Evolutionary conservation across 2,329 filamentous ascomycete species (phyloP).

Genomic region (Colletotrichum orchidophilum): DNA sequence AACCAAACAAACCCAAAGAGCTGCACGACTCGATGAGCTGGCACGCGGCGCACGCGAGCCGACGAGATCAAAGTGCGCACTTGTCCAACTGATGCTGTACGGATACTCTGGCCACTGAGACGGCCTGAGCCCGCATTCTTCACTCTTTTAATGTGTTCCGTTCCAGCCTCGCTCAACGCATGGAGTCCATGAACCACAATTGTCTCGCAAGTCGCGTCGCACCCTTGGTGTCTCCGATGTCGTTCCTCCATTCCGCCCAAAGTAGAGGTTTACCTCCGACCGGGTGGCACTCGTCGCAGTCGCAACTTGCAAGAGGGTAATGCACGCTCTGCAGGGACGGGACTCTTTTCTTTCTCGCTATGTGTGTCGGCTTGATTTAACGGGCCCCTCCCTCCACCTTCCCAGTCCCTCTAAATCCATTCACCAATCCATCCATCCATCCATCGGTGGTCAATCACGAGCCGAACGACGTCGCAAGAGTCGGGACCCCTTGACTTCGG

Average conservation of each 20-base stretch:
- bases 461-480: slow-evolving; percentile 7
- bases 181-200: slow-evolving; percentile 24
- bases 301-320: neutral
- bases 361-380: neutral
- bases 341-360: neutral
- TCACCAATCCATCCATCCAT: neutral
- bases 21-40: neutral
- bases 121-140: neutral
- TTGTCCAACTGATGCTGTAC: neutral
- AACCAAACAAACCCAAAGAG: neutral
- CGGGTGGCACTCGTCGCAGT: neutral
- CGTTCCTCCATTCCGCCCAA: neutral
- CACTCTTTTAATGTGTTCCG: slow-evolving; percentile 11
- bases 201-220: slow-evolving; percentile 22
- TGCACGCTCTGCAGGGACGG: neutral
- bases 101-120: neutral
- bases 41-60: neutral
- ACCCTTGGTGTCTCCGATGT: slow-evolving; percentile 23
- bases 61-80: neutral
- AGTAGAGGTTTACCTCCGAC: slow-evolving; percentile 10
- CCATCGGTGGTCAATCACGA: neutral
- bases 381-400: neutral
- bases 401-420: neutral
- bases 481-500: slow-evolving; percentile 3
- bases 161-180: slow-evolving; percentile 32